A percentile compares a stretch with the other conserved stretches of the same genome.
These are phyloP conservation scores for Chaetomium sp. DNA, from an alignment of 2,329 filamentous ascomycete species.

Conservation along the genomic window DNA sequence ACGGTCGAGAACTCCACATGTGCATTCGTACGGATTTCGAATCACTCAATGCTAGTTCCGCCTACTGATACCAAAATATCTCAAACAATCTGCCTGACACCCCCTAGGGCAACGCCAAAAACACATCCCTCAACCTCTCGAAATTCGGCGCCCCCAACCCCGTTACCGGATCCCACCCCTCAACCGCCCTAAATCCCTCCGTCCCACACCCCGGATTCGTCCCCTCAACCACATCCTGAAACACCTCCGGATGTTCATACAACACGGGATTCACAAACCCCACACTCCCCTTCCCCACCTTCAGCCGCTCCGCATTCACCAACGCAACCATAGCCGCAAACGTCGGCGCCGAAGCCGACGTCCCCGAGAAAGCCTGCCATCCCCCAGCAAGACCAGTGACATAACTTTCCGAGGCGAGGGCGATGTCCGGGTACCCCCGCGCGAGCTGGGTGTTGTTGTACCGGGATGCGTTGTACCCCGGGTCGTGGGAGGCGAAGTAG, in stretches of 20 bases:
- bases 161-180: conserved; percentile 34
- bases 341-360: conserved; percentile 35
- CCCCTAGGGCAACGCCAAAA: conserved; percentile 23
- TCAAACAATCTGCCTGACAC: too few relatives aligned
- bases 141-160: conserved; percentile 17
- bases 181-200: conserved; percentile 36
- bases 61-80: too few relatives aligned
- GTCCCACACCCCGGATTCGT: conserved; percentile 31
- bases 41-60: too few relatives aligned
- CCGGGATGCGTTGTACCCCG: background rate
- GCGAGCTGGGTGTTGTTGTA: conserved; percentile 1
- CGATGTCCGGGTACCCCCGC: conserved; percentile 14
- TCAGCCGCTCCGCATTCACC: conserved; percentile 28
- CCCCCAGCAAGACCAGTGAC: too few relatives aligned
- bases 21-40: too few relatives aligned
- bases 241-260: conserved; percentile 24
- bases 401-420: conserved; percentile 8
- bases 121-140: conserved; percentile 22
- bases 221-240: conserved; percentile 30
- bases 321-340: conserved; percentile 31
- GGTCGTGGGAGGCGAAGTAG: conserved; percentile 31
- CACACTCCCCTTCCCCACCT: conserved; percentile 25
- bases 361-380: too few relatives aligned
- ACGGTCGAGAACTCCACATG: too few relatives aligned
- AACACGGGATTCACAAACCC: conserved; percentile 21